Evolutionary conservation across 2,329 filamentous ascomycete genomes (phyloP), one percentile per base, ranked within the genome.

Genomic region (Periglandula ipomoeae): DNA sequence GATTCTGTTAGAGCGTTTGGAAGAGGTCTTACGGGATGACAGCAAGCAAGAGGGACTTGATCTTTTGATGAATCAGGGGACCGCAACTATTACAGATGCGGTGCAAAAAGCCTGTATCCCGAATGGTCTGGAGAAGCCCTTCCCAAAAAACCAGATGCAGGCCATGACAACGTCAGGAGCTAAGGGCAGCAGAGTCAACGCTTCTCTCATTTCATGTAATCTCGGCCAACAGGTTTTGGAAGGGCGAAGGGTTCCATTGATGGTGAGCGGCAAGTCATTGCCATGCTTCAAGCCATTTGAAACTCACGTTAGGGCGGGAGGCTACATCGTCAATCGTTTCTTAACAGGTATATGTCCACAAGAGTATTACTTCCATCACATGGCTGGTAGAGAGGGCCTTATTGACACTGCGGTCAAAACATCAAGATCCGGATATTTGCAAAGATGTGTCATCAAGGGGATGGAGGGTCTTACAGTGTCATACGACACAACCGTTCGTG

Each of bases 341-440:
- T 85, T 98, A 75, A 98, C 94, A 22, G 93, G 93, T 52, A 93
- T 98, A 53, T 83, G 91, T 48, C 93, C 93, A 4, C 93, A 98
- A 61, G 94, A 98, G 65, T 98, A 96, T 67, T 98, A 91, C 66
- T 98, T 98, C 74, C 93, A 98, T 78, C 89, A 94, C 67, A 98
- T 98, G 94, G 93, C 91, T 61, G 94, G 94, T 59, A 82, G 93
- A 70, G 94, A 98, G 76, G 93, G 93, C 74, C 74, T 98, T 56
- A 98, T 98, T 63, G 93, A 98, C 77, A 98, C 93, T 19, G 93
- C 93, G 55, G 93, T 98, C 66, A 98, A 98, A 71, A 98, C 93
- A 1, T 95, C 91, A 9, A 85, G 93, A 62, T 97, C 93, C 24
- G 94, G 93, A 52, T 98, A 98, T 63, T 74, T 98, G 46, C 93